Base-by-base conservation (phyloP, 805 yeast genomes). In the Candida railenensis region DNA sequence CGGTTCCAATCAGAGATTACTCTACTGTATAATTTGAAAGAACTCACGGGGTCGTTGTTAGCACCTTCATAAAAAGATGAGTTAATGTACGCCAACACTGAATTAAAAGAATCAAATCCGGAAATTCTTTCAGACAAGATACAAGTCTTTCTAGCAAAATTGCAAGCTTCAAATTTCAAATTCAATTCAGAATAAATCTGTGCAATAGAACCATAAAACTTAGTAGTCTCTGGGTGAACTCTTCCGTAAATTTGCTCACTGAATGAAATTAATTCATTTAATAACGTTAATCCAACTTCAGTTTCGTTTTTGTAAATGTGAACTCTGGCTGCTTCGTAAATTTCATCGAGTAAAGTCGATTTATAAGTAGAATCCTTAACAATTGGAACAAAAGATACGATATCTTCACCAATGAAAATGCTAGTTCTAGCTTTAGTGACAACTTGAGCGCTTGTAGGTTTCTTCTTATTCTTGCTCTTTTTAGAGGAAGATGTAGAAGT, bases 171-270 rank as follows among this genome's bases (percentile, higher is more conserved):
- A 20, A 71, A 68, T 18, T 68, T 61, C 55, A 77, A 67, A 14
- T 82, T 81, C 39, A 81, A 61, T 48, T 84, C 89, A 48, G 80
- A 76, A 67, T 81, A 87, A 16, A 82, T 64, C 50, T 83, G 82
- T 12, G 95, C 85, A 40, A 89, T 71, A 8, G 80, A 71, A 37
- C 82, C 69, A 58, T 85, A 85, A 32, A 83, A 82, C 43, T 78
- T 78, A 12, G 92, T 89, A 22, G 91, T 87, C 54, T 85, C 89
- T 7, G 85, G 78, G 58, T 91, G 94, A 25, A 92, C 77, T 22
- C 76, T 62, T 25, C 98, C 97, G 56, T 87, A 87, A 25, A 89
- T 81, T 60, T 89, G 96, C 62, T 90, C 96, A 52, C 81, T 81
- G 45, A 89, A 74, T 7, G 85, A 68, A 32, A 88, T 69, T 22